Conservation (phyloP, 306 rosid species). For the Gastrolobium villosum region DNA sequence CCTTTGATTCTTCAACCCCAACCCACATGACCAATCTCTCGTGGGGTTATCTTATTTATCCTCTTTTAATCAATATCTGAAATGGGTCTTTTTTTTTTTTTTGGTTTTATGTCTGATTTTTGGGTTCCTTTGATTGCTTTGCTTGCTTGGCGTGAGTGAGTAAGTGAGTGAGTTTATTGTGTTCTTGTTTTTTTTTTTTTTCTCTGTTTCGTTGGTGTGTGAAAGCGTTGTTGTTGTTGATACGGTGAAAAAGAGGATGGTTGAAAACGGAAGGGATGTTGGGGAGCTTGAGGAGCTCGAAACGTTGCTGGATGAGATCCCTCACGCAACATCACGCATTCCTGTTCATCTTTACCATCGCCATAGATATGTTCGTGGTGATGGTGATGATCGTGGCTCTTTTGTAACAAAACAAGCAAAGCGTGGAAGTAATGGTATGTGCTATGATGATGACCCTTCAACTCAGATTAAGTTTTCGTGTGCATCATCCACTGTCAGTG, state of each 20-base stretch:
- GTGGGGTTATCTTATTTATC: slow-evolving; percentile 12
- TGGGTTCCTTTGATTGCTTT: slow-evolving; percentile 39
- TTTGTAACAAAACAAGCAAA: slow-evolving; percentile 34
- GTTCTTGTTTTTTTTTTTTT: not conserved
- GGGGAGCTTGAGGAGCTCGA: slow-evolving; percentile 52
- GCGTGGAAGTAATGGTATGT: slow-evolving; percentile 40
- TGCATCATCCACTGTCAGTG: slow-evolving; percentile 64
- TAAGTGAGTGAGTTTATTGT: not conserved
- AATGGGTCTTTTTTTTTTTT: not conserved
- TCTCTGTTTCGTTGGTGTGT: not conserved
- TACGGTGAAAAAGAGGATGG: slow-evolving; percentile 41
- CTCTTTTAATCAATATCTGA: slow-evolving; percentile 33
- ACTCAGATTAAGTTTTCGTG: slow-evolving; percentile 51
- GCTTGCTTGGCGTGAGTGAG: not conserved
- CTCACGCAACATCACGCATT: slow-evolving; percentile 60
- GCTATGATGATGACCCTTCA: slow-evolving; percentile 49
- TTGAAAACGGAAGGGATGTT: slow-evolving; percentile 51
- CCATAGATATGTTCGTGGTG: slow-evolving; percentile 34
- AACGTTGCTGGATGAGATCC: slow-evolving; percentile 71
- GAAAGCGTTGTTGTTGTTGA: not conserved
- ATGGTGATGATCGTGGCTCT: slow-evolving; percentile 34
- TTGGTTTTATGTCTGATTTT: no score
- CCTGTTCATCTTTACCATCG: slow-evolving; percentile 32
- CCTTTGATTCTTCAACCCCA: slow-evolving; percentile 28
- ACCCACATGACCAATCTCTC: slow-evolving; percentile 22